Evolutionary conservation across 345 rosid genomes (phyloP).

Genomic region (Gossypioides kirkii): DNA sequence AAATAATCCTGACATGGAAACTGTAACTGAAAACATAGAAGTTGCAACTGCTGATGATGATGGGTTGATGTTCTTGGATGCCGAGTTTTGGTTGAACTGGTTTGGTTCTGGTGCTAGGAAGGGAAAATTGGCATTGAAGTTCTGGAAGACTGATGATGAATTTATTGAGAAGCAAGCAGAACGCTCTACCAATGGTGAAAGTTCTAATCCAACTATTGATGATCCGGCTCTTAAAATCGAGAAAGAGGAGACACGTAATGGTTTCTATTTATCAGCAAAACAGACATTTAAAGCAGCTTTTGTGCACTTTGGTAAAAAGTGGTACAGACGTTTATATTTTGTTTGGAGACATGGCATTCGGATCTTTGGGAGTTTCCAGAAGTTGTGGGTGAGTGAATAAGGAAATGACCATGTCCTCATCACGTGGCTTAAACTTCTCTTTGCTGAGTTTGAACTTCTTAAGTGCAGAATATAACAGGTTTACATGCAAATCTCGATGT

Average conservation of each 20-base stretch:
- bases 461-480: slow-evolving; percentile 73
- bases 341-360: slow-evolving; percentile 48
- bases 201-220: slow-evolving; percentile 32
- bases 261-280: slow-evolving; percentile 62
- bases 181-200: slow-evolving; percentile 37
- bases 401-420: slow-evolving; percentile 7
- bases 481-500: slow-evolving; percentile 64
- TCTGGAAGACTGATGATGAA: slow-evolving; percentile 51
- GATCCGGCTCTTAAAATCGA: slow-evolving; percentile 41
- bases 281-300: slow-evolving; percentile 71
- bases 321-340: slow-evolving; percentile 65
- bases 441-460: slow-evolving; percentile 30
- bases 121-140: slow-evolving; percentile 38
- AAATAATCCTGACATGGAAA: slow-evolving; percentile 32
- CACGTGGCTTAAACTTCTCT: slow-evolving; percentile 7
- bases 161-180: slow-evolving; percentile 47
- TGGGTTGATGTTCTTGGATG: slow-evolving; percentile 36
- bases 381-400: slow-evolving; percentile 67
- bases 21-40: slow-evolving; percentile 36
- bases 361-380: slow-evolving; percentile 46
- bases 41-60: slow-evolving; percentile 42
- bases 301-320: slow-evolving; percentile 55
- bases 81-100: slow-evolving; percentile 51
- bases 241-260: slow-evolving; percentile 47
- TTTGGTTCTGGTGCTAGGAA: slow-evolving; percentile 43